Conservation (phyloP, 2,329 filamentous ascomycete species). For the Alternaria rosae region DNA sequence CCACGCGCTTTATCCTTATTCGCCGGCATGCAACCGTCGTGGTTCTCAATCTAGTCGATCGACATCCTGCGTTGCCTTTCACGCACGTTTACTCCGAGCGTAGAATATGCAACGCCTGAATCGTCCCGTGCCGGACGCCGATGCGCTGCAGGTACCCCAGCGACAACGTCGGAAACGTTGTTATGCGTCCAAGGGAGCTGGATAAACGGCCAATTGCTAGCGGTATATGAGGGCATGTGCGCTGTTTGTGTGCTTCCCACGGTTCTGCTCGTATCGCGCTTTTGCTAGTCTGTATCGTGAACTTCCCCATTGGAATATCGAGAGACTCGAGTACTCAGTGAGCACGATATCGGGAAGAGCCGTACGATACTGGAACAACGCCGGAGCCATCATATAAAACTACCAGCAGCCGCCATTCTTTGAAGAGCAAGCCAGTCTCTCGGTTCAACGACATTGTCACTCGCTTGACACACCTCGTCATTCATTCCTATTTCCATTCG, state of each 20-base stretch:
- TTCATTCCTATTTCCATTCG: background rate
- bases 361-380: background rate
- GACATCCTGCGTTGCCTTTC: constrained; percentile 2
- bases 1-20: constrained; percentile 17
- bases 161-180: constrained; percentile 1
- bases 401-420: background rate
- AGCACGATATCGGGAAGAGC: background rate
- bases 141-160: constrained; percentile 8
- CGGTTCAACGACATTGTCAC: background rate
- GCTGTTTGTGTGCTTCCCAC: background rate
- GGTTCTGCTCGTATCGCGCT: background rate
- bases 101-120: constrained; percentile 1
- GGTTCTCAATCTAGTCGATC: constrained; percentile 11
- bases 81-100: constrained; percentile 11
- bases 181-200: background rate
- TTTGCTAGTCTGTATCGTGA: constrained; percentile 1
- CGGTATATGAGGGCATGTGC: constrained; percentile 12
- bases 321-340: background rate
- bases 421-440: background rate
- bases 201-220: constrained; percentile 11
- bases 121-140: constrained; percentile 1
- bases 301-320: constrained; percentile 4
- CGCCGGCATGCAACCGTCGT: background rate
- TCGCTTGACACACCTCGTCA: background rate
- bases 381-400: constrained; percentile 5